A percentile compares a stretch with the other conserved stretches of the same genome.
Conservation (phyloP, 768 basidiomycete genomes). For the Hemileccinum impolitum region DNA sequence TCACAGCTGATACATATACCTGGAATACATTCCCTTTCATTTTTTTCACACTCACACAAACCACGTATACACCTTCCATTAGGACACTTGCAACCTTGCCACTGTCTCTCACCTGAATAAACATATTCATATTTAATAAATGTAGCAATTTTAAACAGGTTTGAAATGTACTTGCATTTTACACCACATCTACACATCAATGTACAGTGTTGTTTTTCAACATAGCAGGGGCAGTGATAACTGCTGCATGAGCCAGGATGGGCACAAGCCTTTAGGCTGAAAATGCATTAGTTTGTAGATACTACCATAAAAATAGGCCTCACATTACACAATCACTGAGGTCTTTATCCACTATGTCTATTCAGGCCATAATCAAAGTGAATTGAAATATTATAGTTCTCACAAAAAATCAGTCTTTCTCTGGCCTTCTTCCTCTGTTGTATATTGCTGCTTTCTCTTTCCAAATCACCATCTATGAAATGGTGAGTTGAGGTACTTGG, state of each 20-base stretch:
- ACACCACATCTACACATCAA: slow-evolving; percentile 45
- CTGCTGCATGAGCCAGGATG: slow-evolving; percentile 48
- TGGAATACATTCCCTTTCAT: slow-evolving; percentile 49
- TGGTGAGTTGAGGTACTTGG: not conserved
- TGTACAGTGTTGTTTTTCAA: slow-evolving; percentile 40
- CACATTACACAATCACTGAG: slow-evolving; percentile 7
- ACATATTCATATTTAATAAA: not conserved
- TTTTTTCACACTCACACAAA: slow-evolving; percentile 37
- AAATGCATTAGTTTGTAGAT: not conserved
- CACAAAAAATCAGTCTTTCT: slow-evolving; percentile 16
- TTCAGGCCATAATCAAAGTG: not conserved
- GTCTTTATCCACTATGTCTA: slow-evolving; percentile 9
- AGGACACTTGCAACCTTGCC: slow-evolving; percentile 10
- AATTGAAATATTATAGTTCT: not conserved
- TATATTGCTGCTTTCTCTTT: not conserved
- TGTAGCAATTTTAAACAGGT: too few relatives aligned
- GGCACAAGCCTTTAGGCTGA: slow-evolving; percentile 38
- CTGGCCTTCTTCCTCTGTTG: slow-evolving; percentile 3
- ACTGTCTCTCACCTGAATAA: slow-evolving; percentile 13
- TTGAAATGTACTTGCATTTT: slow-evolving; percentile 32
- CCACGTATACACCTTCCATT: slow-evolving; percentile 28
- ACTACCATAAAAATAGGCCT: not conserved
- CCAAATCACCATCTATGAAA: not conserved
- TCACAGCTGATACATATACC: slow-evolving; percentile 45
- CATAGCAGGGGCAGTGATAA: slow-evolving; percentile 40